Conservation (phyloP, 495 filamentous ascomycete genomes). For the Podospora didyma region DNA sequence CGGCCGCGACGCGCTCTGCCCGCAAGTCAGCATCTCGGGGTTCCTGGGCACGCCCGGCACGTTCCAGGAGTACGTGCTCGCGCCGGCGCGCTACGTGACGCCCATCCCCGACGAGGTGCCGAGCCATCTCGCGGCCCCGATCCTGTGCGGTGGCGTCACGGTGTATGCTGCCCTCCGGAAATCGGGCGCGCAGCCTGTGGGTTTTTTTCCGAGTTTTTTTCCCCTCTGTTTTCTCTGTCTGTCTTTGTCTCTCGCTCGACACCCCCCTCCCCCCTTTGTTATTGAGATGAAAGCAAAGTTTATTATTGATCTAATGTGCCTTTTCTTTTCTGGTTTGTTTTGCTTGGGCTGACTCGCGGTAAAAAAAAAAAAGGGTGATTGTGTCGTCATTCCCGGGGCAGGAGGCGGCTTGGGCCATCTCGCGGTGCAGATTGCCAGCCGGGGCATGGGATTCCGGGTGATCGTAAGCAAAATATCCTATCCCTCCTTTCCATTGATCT, state of each 20-base stretch:
- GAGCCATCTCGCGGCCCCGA: conserved; percentile 58
- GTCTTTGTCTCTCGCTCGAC: background rate
- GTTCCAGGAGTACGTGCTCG: conserved; percentile 68
- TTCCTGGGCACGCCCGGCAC: conserved; percentile 59
- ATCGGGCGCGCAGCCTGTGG: conserved; percentile 44
- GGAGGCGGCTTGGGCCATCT: conserved; percentile 66
- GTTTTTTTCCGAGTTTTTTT: too few species aligned
- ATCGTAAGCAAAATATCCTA: too few species aligned
- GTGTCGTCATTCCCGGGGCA: conserved; percentile 63
- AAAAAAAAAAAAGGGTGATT: conserved; percentile 45
- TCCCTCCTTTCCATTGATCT: too few species aligned
- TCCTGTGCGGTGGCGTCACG: conserved; percentile 60
- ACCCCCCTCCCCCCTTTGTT: background rate
- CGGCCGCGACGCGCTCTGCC: conserved; percentile 46
- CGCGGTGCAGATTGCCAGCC: conserved; percentile 58
- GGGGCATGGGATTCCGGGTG: conserved; percentile 62
- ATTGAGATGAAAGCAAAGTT: background rate
- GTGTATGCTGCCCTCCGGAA: conserved; percentile 57
- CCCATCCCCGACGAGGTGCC: conserved; percentile 60
- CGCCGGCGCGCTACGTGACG: conserved; percentile 62
- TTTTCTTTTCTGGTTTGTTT: too few species aligned
- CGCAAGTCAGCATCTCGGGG: conserved; percentile 49
- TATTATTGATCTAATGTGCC: background rate
- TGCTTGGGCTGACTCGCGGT: background rate
- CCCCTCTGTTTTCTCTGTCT: background rate